Conservation (phyloP, 768 basidiomycete genomes). For the Chalciporus chontae region DNA sequence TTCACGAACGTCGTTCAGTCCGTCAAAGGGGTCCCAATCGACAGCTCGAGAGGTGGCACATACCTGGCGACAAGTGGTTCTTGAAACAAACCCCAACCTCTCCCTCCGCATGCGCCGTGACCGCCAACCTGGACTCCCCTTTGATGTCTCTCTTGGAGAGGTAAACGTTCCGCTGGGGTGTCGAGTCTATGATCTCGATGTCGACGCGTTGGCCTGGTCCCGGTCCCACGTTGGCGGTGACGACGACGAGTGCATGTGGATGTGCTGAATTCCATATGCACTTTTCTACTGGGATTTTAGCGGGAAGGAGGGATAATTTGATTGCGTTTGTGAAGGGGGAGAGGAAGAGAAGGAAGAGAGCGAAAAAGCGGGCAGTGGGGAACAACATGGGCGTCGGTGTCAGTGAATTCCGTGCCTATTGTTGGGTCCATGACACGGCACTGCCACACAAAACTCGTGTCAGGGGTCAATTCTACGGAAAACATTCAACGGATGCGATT, state of each 20-base stretch:
- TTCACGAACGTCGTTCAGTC: background rate
- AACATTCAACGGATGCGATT: background rate
- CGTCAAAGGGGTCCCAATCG: background rate
- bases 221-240: conserved; percentile 87
- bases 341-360: conserved; percentile 23
- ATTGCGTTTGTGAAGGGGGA: conserved; percentile 49
- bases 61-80: conserved; percentile 74
- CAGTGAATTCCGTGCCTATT: background rate
- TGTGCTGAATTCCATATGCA: conserved; percentile 97
- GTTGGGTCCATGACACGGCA: no score
- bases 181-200: conserved; percentile 91
- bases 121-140: conserved; percentile 87
- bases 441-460: no score
- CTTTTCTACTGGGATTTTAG: conserved; percentile 69
- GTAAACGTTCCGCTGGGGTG: conserved; percentile 82
- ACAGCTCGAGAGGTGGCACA: background rate
- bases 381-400: conserved; percentile 5
- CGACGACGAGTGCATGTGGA: conserved; percentile 84
- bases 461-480: no score
- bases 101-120: conserved; percentile 90
- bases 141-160: conserved; percentile 84
- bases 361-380: background rate
- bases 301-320: conserved; percentile 79
- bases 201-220: conserved; percentile 80
- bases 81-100: conserved; percentile 95